Evolutionary conservation across 805 yeast species (phyloP), one percentile per base, ranked within the genome.

Genomic region (Nakazawaea ishiwadae): DNA sequence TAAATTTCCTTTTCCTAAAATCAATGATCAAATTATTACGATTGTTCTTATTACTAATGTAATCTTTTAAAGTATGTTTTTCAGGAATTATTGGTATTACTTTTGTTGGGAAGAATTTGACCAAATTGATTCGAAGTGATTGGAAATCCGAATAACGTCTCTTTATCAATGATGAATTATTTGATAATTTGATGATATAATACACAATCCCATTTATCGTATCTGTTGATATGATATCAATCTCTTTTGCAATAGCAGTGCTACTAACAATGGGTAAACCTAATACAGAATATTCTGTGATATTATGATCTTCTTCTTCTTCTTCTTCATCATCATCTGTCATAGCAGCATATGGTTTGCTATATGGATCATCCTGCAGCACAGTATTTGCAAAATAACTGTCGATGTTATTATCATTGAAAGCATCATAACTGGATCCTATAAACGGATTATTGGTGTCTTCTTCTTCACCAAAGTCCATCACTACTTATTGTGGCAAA

Each of bases 31-130:
- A 46, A 30, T 53, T 48, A 35, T 68, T 59, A 35, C 53, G 51
- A 6, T 58, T 41, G 45, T 67, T 71, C 35, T 62, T 58, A 37
- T 62, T 44, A 41, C 53, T 51, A 36, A 69, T 49, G 44, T 64
- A 68, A 19, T 68, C 60, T 33, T 74, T 61, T 12, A 77, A 48
- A 2, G 80, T 69, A 47, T 84, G 93, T 54, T 84, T 85, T 56
- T 82, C 84, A 0, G 99, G 99, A n/a, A 93, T 87, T 1, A 97
- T 96, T 3, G 99, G 98, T 8, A 93, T 78, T 9, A 93, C 75
- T n/a, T 85, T 62, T 4, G 95, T 79, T 4, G 98, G 99, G 52
- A 84, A 82, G 40, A 90, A 68, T 48, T 80, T 77, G 2, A 78
- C 65, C 26, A 93, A 65, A 4, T 81, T 74, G 21, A 77, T 79